Percentiles rank a stretch among this genome's conserved stretches.
phyloP scores from a whole-genome alignment of 108 stramenopile genomes.

The Aurantiochytrium sp. region DNA sequence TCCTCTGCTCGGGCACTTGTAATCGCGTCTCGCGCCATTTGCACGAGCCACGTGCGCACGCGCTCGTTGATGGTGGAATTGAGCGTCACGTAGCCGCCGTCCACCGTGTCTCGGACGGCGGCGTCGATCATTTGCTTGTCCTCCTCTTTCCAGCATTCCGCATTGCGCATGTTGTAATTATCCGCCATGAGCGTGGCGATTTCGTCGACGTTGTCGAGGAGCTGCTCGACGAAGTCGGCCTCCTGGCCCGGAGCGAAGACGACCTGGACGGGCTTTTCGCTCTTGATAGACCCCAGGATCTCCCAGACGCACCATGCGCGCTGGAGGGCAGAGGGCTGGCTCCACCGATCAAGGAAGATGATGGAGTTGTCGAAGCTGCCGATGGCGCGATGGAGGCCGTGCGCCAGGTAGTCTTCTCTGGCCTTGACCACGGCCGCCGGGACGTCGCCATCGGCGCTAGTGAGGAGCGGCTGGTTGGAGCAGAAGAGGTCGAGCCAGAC shows the following conservation, averaged over 20 bases:
- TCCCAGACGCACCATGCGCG: background rate
- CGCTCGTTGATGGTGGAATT: background rate
- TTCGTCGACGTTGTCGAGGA: background rate
- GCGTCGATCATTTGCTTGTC: background rate
- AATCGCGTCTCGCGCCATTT: background rate
- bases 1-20: too few species aligned
- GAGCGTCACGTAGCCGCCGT: background rate
- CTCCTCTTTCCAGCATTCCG: background rate
- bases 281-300: background rate
- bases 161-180: background rate
- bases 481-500: constrained; percentile 11
- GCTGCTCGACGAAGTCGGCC: background rate
- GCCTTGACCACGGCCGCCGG: background rate
- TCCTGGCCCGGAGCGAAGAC: background rate
- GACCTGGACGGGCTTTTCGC: background rate
- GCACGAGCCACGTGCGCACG: background rate
- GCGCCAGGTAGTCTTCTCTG: background rate
- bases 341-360: background rate
- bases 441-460: background rate
- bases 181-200: background rate
- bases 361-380: background rate
- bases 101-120: background rate
- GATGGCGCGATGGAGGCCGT: background rate
- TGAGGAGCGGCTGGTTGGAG: background rate
- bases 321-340: background rate